Percentiles rank a stretch among this genome's conserved stretches.
Evolutionary conservation across 2,329 filamentous ascomycete species (phyloP).

Genomic region (Neoarthrinium moseri): DNA sequence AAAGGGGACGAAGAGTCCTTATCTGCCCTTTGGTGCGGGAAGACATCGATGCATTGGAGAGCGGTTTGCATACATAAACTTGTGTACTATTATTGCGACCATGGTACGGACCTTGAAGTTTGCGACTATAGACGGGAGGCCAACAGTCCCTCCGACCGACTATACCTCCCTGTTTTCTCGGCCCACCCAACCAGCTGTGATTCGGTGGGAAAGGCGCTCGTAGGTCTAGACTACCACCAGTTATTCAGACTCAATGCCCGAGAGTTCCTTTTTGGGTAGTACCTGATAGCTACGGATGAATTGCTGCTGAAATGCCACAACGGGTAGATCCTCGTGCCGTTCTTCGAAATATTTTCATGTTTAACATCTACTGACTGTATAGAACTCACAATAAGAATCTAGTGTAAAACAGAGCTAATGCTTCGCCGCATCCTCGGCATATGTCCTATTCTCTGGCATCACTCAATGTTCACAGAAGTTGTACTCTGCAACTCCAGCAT

Average conservation of each 20-base stretch:
- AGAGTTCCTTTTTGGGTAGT: no score
- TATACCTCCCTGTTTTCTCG: conserved; percentile 51
- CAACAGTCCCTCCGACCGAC: conserved; percentile 60
- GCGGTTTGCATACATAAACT: conserved; percentile 71
- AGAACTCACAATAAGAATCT: background rate
- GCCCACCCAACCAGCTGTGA: conserved; percentile 29
- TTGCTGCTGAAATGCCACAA: no score
- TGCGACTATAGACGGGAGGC: conserved; percentile 50
- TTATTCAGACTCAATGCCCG: no score
- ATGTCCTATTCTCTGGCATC: no score
- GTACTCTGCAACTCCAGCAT: background rate
- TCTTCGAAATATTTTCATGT: no score
- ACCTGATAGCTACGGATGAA: no score
- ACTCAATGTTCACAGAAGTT: conserved; percentile 5
- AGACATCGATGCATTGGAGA: conserved; percentile 74
- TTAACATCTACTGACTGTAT: no score
- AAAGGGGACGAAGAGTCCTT: conserved; percentile 42
- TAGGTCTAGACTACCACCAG: no score
- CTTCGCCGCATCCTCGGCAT: background rate
- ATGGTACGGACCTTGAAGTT: conserved; percentile 63
- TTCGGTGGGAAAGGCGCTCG: conserved; percentile 27
- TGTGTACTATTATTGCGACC: conserved; percentile 62
- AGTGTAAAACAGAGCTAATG: background rate
- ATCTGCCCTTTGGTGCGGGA: conserved; percentile 72
- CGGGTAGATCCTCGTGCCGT: no score